Base-by-base conservation (phyloP, 2,329 filamentous ascomycete species). In the Arthrobotrys conoides region DNA sequence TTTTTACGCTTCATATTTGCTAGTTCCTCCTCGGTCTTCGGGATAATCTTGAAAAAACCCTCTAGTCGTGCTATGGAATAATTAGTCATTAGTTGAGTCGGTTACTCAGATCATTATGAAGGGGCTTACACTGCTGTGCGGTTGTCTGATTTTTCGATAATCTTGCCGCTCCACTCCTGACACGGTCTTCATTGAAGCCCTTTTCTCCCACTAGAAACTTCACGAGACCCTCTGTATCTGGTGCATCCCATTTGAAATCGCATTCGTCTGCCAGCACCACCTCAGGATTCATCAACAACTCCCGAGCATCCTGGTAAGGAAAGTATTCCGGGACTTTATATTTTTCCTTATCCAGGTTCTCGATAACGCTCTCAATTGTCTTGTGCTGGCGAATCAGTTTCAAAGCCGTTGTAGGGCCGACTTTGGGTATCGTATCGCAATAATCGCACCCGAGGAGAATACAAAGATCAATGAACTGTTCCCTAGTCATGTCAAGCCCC, bases 371-470 rank as follows among this genome's bases (percentile, higher is more conserved):
- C 83, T 99, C 96, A 49, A 99, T 89, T 3, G 89, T 90, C 67
- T 93, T 93, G 85, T 98, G 91, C 83, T 99, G 95, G 81, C 94
- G 93, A 82, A 99, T 97, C 77, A 99, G 87, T 84, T 96, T 97
- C 67, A 98, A 88, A 1, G 96, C 96, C 0, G 96, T 97, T 82
- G 90, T 91, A 3, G 96, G 95, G 20, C 96, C 96, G 80, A 99
- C 88, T 84, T 97, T 97, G 82, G 96, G 96, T 81, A 99, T 92
- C 0, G 96, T 95, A 82, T 99, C 96, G 83, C 98, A 90, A 83
- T 99, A 99, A 84, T 99, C 96, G 85, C 96, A 99, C 82, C 96
- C 96, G 55, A 99, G 92, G 10, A 99, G 89, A 82, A 99, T 99
- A 83, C 96, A 99, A 64, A 99, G 90, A 84, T 99, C 96, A 83